These are phyloP conservation scores for Agrocybe chaxingu DNA, from an alignment of 768 basidiomycete species.

Conservation along the genomic window DNA sequence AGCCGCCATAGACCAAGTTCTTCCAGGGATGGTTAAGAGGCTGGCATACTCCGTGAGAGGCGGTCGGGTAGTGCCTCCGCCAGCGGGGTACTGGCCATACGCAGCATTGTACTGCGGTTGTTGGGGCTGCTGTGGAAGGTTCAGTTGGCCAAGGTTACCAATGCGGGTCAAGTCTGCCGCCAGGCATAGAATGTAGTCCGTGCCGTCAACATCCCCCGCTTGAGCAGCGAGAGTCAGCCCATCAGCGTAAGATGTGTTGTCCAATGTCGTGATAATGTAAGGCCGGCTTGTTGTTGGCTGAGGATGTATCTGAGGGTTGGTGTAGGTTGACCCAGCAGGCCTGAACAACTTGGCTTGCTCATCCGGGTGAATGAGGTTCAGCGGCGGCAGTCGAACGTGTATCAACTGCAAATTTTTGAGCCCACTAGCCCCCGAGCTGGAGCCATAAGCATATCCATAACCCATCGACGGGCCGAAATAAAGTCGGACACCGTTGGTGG, in stretches of 20 bases:
- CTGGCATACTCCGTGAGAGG: constrained; percentile 77
- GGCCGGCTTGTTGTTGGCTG: constrained; percentile 46
- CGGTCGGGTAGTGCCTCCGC: constrained; percentile 40
- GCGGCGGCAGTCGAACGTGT: constrained; percentile 79
- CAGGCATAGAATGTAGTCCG: constrained; percentile 71
- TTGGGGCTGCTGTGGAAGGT: constrained; percentile 40
- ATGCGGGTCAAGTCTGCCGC: constrained; percentile 75
- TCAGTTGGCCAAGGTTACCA: constrained; percentile 66
- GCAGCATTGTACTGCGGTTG: constrained; percentile 37
- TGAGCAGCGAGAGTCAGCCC: constrained; percentile 73
- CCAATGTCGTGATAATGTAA: constrained; percentile 56
- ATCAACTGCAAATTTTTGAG: constrained; percentile 56
- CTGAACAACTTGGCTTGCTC: constrained; percentile 54
- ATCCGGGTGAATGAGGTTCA: constrained; percentile 75
- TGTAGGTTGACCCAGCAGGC: constrained; percentile 46
- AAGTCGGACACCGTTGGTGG: constrained; percentile 77
- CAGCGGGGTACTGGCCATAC: constrained; percentile 31
- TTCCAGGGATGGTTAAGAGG: constrained; percentile 73
- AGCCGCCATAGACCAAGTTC: constrained; percentile 80
- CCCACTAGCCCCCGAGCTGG: constrained; percentile 25
- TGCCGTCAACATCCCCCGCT: constrained; percentile 68
- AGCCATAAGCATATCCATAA: constrained; percentile 49
- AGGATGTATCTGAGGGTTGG: constrained; percentile 38
- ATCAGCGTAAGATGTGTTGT: constrained; percentile 61
- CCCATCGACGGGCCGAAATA: constrained; percentile 68